Evolutionary conservation across 768 basidiomycete species (phyloP).

Genomic region (Wakefieldia striispora): DNA sequence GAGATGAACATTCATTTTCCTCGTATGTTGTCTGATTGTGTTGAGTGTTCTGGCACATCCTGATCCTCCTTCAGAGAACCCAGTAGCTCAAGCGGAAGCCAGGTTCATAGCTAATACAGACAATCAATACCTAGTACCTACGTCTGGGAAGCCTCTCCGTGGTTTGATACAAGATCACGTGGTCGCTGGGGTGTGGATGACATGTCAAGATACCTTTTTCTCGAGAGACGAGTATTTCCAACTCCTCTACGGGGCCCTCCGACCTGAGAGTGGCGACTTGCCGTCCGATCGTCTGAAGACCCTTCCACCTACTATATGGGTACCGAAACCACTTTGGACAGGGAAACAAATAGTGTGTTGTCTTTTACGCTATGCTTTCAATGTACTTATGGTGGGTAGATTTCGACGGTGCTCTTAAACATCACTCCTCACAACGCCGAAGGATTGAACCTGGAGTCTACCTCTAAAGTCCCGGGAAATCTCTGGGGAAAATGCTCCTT

Average conservation of each 20-base stretch:
- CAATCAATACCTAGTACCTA: conserved; percentile 98
- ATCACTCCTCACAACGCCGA: conserved; percentile 77
- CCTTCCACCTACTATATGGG: conserved; percentile 90
- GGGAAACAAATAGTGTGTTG: conserved; percentile 89
- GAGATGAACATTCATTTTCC: conserved; percentile 99
- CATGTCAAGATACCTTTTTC: conserved; percentile 92
- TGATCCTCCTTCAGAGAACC: conserved; percentile 62
- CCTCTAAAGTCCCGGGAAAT: conserved; percentile 85
- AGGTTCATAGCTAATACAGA: conserved; percentile 95
- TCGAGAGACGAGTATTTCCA: conserved; percentile 95
- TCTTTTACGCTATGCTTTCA: background rate
- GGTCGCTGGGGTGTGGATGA: conserved; percentile 99
- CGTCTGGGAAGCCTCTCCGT: conserved; percentile 95
- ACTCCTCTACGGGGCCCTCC: conserved; percentile 88
- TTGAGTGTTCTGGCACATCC: background rate
- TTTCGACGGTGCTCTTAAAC: conserved; percentile 91
- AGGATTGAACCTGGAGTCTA: conserved; percentile 82
- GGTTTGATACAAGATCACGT: conserved; percentile 99
- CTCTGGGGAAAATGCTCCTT: conserved; percentile 79
- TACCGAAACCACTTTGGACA: conserved; percentile 90
- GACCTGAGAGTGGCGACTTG: conserved; percentile 77
- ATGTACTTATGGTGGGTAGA: conserved; percentile 43
- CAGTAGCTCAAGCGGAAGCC: conserved; percentile 92
- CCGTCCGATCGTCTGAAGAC: conserved; percentile 64
- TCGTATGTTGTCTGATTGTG: conserved; percentile 50